Percentiles rank a stretch among this genome's conserved stretches.
Conservation (phyloP, 495 filamentous ascomycete species). For the Lindgomyces ingoldianus region DNA sequence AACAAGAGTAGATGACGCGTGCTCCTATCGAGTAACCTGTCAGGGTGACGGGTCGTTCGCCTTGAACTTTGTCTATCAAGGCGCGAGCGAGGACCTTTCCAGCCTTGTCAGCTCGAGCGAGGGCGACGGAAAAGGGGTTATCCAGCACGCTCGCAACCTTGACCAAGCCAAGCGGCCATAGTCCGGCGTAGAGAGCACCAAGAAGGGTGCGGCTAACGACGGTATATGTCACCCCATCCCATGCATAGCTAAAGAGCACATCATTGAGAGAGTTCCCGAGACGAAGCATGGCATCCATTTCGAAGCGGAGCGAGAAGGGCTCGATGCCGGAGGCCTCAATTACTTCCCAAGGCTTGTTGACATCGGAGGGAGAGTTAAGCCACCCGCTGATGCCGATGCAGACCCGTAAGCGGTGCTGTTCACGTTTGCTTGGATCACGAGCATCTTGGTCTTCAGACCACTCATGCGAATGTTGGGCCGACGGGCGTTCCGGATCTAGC, state of each 20-base stretch:
- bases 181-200: constrained; percentile 34
- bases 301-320: constrained; percentile 39
- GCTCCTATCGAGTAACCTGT: constrained; percentile 40
- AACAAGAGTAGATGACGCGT: constrained; percentile 36
- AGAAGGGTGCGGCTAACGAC: constrained; percentile 36
- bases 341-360: constrained; percentile 39
- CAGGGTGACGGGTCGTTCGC: constrained; percentile 37
- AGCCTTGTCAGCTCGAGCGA: constrained; percentile 39
- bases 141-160: constrained; percentile 37
- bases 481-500: constrained; percentile 24
- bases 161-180: constrained; percentile 38
- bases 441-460: constrained; percentile 28
- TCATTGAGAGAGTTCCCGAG: constrained; percentile 38
- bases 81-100: constrained; percentile 40
- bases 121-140: constrained; percentile 39
- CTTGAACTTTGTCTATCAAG: constrained; percentile 36
- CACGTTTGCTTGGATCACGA: constrained; percentile 27
- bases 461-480: constrained; percentile 16
- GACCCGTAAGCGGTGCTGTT: constrained; percentile 38
- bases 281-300: constrained; percentile 38
- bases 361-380: constrained; percentile 34
- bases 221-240: constrained; percentile 34
- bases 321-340: constrained; percentile 32
- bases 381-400: constrained; percentile 39
- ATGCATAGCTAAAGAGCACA: constrained; percentile 37